These are phyloP conservation scores for Fraxinus pennsylvanica DNA, from an alignment of 257 asterid genomes.

Conservation along the genomic window DNA sequence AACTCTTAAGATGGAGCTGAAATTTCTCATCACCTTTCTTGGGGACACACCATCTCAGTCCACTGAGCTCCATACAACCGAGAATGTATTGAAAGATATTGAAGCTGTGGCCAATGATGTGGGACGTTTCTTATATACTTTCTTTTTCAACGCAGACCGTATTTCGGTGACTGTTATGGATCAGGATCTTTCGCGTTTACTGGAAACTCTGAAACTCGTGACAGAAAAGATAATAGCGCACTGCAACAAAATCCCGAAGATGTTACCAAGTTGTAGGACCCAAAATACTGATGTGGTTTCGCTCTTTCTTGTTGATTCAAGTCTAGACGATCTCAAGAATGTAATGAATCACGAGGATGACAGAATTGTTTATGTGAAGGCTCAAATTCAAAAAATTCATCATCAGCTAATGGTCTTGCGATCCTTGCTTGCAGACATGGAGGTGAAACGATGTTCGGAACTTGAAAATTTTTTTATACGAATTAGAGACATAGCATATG, in stretches of 20 bases:
- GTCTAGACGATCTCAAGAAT: conserved; percentile 20
- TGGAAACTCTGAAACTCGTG: neutral
- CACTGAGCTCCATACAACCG: neutral
- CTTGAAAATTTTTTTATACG: neutral
- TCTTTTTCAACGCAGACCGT: neutral
- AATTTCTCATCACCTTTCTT: neutral
- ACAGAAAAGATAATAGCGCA: neutral
- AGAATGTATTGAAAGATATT: neutral
- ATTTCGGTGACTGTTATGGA: neutral
- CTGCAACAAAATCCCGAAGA: neutral
- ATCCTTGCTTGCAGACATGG: too few species aligned
- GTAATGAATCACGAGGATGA: neutral
- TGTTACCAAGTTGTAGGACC: neutral
- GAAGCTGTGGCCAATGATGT: neutral
- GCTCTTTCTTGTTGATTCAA: conserved; percentile 21
- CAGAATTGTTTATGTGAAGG: too few species aligned
- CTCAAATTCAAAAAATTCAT: too few species aligned
- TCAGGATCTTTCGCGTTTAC: too few species aligned
- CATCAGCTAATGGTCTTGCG: too few species aligned
- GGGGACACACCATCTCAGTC: neutral
- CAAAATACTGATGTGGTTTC: neutral
- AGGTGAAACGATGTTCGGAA: too few species aligned
- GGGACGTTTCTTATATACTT: neutral
- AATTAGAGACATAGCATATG: conserved; percentile 25
- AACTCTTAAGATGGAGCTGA: neutral